Conservation (phyloP, 176 grass and related monocot genomes). For the Tillandsia leiboldiana region DNA sequence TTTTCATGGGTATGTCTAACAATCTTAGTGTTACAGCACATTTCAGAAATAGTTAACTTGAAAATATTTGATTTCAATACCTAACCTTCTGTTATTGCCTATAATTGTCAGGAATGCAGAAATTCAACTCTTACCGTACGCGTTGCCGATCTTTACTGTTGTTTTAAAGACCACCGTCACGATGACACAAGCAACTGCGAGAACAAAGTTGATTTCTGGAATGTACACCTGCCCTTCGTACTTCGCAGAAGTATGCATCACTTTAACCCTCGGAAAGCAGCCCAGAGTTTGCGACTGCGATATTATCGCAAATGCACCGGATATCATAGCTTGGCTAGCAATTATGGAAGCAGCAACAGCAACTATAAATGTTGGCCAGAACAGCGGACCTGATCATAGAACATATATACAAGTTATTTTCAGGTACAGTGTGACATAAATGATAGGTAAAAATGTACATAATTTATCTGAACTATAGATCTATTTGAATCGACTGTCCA, state of each 20-base stretch:
- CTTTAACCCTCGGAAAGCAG: conserved; percentile 51
- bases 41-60: background rate
- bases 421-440: background rate
- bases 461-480: too few relatives aligned
- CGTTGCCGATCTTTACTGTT: conserved; percentile 48
- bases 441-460: too few relatives aligned
- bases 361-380: conserved; percentile 56
- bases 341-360: conserved; percentile 50
- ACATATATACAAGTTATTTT: background rate
- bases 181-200: conserved; percentile 34
- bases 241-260: conserved; percentile 54
- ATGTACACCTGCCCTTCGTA: conserved; percentile 70
- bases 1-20: too few relatives aligned
- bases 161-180: conserved; percentile 41
- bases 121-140: conserved; percentile 34
- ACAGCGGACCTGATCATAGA: conserved; percentile 33
- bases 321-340: conserved; percentile 65
- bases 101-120: background rate
- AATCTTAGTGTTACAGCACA: too few relatives aligned
- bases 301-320: conserved; percentile 51
- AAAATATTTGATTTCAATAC: background rate
- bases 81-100: background rate
- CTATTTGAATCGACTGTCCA: too few relatives aligned
- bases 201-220: conserved; percentile 51
- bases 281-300: conserved; percentile 46